These are phyloP conservation scores for Sisymbrium altissimum DNA, from an alignment of 345 rosid genomes.

Conservation along the genomic window DNA sequence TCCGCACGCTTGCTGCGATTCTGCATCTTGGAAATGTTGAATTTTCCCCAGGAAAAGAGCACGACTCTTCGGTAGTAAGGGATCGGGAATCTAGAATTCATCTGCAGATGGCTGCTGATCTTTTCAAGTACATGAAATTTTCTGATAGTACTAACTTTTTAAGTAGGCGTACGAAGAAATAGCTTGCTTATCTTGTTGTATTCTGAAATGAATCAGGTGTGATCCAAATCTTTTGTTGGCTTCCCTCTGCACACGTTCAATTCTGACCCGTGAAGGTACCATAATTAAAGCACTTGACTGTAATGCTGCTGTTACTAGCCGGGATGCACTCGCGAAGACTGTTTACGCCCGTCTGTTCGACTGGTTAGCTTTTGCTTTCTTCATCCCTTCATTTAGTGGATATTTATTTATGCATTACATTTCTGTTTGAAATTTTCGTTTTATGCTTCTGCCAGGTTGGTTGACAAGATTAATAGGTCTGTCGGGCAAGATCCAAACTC, in stretches of 20 bases:
- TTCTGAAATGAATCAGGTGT: slow-evolving; percentile 56
- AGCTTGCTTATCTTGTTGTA: slow-evolving; percentile 17
- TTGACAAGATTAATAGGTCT: slow-evolving; percentile 84
- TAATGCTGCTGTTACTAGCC: slow-evolving; percentile 88
- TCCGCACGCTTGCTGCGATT: slow-evolving; percentile 92
- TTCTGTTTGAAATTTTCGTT: slow-evolving; percentile 8
- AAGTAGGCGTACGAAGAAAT: not conserved
- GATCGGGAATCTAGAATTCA: slow-evolving; percentile 78
- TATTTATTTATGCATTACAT: slow-evolving; percentile 6
- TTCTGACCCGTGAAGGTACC: slow-evolving; percentile 93
- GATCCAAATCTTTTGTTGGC: slow-evolving; percentile 73
- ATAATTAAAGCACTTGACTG: slow-evolving; percentile 89
- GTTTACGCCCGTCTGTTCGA: slow-evolving; percentile 91
- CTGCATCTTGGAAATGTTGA: slow-evolving; percentile 94
- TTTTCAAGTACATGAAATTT: slow-evolving; percentile 62
- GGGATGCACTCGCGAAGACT: slow-evolving; percentile 96
- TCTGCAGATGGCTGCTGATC: slow-evolving; percentile 86
- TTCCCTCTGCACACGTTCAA: slow-evolving; percentile 79
- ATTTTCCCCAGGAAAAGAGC: slow-evolving; percentile 92
- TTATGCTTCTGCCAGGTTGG: slow-evolving; percentile 60
- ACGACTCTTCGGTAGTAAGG: slow-evolving; percentile 82
- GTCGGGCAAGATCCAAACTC: slow-evolving; percentile 90
- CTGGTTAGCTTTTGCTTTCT: slow-evolving; percentile 54
- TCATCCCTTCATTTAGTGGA: slow-evolving; percentile 3
- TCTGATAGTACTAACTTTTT: not conserved